Evolutionary conservation across 257 asterid genomes (phyloP), one percentile per base, ranked within the genome.

Genomic region (Nicotiana undulata): DNA sequence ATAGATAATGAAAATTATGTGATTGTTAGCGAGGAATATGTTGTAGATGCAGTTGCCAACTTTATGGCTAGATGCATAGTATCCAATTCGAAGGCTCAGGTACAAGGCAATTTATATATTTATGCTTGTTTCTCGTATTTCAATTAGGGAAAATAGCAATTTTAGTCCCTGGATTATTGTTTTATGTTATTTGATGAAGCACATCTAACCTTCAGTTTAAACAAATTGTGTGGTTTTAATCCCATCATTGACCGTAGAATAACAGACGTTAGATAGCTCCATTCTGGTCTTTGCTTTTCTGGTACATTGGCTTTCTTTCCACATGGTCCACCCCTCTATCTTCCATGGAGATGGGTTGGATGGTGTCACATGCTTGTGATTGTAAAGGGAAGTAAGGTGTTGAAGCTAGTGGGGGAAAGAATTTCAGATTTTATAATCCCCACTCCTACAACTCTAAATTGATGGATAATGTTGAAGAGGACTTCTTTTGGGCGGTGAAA

Each of bases 1-100:
- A 91, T 95, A 22, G 99, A 95, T 83, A 83, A 81, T 75, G 97
- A 95, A 29, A 90, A 85, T 84, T 95, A 95, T 85, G 92, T 95
- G 34, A 28, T 93, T 84, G 91, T 95, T 51, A 89, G 82, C 11
- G 97, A 93, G 85, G 99, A 93, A 59, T 91, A 88, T 77, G 92
- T 95, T 80, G 95, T 92, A 68, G 99, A 95, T 65, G 98, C 97
- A 74, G 94, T 95, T 81, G 97, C 98, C 49, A 89, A 87, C 85
- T 95, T 95, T 81, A 90, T 95, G 93, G 99, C 98, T 61, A 89
- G 84, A 87, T 95, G 99, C 88, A 80, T 95, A 76, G 78, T 90
- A 82, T 92, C 98, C 8, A 91, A 92, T 86, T 89, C 94, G 2
- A 92, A 90, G 68, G 87, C 96, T 60, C 86, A 87, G 96, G 98